Evolutionary conservation across 345 rosid genomes (phyloP), one percentile per base, ranked within the genome.

Genomic region (Eucalyptus decipiens): DNA sequence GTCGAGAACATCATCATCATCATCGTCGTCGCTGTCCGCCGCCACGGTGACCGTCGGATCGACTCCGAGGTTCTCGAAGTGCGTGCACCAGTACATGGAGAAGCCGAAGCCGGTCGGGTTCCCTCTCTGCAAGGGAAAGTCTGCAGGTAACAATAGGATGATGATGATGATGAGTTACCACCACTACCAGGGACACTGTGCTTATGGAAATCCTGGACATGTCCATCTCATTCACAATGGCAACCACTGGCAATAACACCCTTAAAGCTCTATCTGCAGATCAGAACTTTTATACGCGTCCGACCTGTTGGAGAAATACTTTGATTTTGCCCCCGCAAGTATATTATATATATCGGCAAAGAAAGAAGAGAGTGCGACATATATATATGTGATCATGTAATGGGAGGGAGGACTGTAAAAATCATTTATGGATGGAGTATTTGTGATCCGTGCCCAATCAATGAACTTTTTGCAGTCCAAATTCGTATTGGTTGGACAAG

Each of bases 171-270:
- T 67, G 90, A 86, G 80, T 47, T 90, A 88, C 86, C 90, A 88
- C 87, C 92, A 86, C 86, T 89, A 88, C 87, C 93, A 93, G 89
- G 96, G 93, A 88, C 91, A 91, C 90, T 90, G 94, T 89, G 93
- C 89, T 91, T 93, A 92, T 90, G 94, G 94, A 88, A 93, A 88
- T 88, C 95, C 94, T 42, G 80, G 92, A 45, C 94, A 92, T 60
- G 88, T 90, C 88, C 94, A 93, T 92, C 95, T 94, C 81, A 89
- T 95, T 90, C 95, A 92, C 87, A 93, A 93, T 50, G 96, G 95
- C 88, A 96, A 96, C 87, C 90, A 94, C 90, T 92, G 89, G 98
- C 98, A 95, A 96, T 95, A 94, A 88, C 90, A 72, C 28, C 83
- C 81, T 81, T 52, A 50, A 56, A 69, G 40, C 67, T 86, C 45